A percentile compares a stretch with the other conserved stretches of the same genome.
Evolutionary conservation across 768 basidiomycete species (phyloP).

Genomic region (Tubosaeta brunneosetosa): DNA sequence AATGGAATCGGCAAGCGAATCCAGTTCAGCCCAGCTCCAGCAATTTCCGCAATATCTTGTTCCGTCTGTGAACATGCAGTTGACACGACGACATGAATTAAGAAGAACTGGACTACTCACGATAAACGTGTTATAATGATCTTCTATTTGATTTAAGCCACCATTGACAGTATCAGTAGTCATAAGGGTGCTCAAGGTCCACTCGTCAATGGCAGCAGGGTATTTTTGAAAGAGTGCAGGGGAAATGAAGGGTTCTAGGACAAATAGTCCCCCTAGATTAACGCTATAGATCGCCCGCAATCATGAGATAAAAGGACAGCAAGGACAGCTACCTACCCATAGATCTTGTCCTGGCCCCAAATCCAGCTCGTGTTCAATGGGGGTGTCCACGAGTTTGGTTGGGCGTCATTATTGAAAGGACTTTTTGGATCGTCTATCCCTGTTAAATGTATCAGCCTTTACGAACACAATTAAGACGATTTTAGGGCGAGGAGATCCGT

Average conservation of each 20-base stretch:
- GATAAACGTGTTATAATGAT: constrained; percentile 81
- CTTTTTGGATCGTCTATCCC: constrained; percentile 65
- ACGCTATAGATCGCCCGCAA: constrained; percentile 36
- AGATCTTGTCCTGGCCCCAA: constrained; percentile 57
- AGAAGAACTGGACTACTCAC: constrained; percentile 32
- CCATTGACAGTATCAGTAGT: constrained; percentile 57
- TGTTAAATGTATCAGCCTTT: constrained; percentile 22
- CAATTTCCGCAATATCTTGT: constrained; percentile 84
- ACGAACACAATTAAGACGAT: not conserved
- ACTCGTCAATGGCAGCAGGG: constrained; percentile 56
- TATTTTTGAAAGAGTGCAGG: constrained; percentile 63
- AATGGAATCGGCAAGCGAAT: constrained; percentile 76
- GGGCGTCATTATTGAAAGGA: constrained; percentile 73
- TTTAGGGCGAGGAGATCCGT: not conserved
- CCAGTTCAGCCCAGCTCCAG: constrained; percentile 84
- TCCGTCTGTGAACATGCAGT: constrained; percentile 55
- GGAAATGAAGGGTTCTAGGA: constrained; percentile 74
- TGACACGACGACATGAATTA: not conserved
- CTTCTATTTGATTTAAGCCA: constrained; percentile 61
- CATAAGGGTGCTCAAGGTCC: constrained; percentile 63
- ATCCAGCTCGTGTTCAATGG: constrained; percentile 72
- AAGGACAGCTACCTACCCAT: constrained; percentile 42
- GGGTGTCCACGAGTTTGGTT: constrained; percentile 76
- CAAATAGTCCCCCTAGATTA: constrained; percentile 73
- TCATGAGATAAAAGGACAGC: not conserved